phyloP scores from a whole-genome alignment of 352 stramenopile genomes.

The Phytophthora boehmeriae region DNA sequence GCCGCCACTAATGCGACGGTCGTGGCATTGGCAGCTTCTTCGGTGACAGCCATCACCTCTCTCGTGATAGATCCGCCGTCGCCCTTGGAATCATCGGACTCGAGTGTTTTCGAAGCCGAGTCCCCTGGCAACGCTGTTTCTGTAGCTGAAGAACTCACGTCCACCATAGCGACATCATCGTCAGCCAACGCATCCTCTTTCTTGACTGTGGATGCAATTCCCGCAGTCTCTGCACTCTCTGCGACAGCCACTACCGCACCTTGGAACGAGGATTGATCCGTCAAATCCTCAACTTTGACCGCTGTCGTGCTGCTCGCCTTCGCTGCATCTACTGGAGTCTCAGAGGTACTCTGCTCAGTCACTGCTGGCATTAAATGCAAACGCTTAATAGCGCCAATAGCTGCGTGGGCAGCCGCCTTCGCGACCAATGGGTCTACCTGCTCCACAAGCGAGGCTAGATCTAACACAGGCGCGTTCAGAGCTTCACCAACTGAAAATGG shows the following conservation, averaged over 20 bases:
- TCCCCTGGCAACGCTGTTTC: constrained; percentile 5
- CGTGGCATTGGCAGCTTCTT: constrained; percentile 69
- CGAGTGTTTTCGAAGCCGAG: constrained; percentile 7
- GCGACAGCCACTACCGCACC: constrained; percentile 45
- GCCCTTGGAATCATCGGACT: constrained; percentile 5
- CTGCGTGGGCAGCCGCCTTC: constrained; percentile 70
- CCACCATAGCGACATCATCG: constrained; percentile 56
- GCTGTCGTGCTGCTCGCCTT: background rate
- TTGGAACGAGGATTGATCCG: constrained; percentile 32
- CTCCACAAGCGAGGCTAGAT: constrained; percentile 58
- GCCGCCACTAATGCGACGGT: constrained; percentile 63
- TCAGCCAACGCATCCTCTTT: constrained; percentile 33
- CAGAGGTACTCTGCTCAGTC: background rate
- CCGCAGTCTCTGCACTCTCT: constrained; percentile 42
- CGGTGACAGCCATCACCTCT: constrained; percentile 59
- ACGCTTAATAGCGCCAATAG: constrained; percentile 65
- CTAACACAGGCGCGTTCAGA: constrained; percentile 58
- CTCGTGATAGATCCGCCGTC: constrained; percentile 35
- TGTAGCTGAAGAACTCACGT: constrained; percentile 9
- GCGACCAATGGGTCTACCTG: constrained; percentile 73
- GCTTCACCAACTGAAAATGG: constrained; percentile 53
- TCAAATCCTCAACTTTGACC: constrained; percentile 19
- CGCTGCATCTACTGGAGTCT: constrained; percentile 6
- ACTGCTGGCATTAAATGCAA: constrained; percentile 55
- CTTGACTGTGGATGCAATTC: constrained; percentile 49